Evolutionary conservation across 495 filamentous ascomycete genomes (phyloP), one percentile per base, ranked within the genome.

Genomic region (Talaromyces adpressus): DNA sequence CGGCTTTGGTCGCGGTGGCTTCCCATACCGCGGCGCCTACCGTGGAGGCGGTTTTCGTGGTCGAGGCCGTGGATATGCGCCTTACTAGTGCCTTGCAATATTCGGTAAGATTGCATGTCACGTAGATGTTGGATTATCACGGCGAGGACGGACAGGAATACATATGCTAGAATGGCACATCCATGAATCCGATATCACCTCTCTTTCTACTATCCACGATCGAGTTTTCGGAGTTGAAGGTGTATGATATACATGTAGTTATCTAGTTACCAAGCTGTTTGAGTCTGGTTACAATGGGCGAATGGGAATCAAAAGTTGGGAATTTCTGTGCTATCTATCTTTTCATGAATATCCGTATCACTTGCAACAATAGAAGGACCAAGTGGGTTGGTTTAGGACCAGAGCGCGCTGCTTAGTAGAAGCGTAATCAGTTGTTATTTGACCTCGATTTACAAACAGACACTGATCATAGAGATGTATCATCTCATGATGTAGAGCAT

Each of bases 21-120:
- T 82, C 70, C 85, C 85, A 41, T 82, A 85, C 62, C 80, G 92
- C 62, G 89, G 88, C 51, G 87, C 87, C 54, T 94, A 95, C 70
- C 89, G 92, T 63, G 92, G 90, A 29, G 87, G 89, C 16, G 92
- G 91, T 67, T 89, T 89, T 68, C 62, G 62, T 30, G 62, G 87
- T 61, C 85, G 92, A 56, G 88, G 89, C 57, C 83, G 91, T 75
- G 91, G 91, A 62, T 93, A 84, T 74, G 76, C 91, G 14, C 92
- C 92, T 11, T 96, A 96, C 72, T 96, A 85, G 18, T 49, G n/a
- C 14, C n/a, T 49, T 49, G 45, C 16, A 20, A 22, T 18, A 6
- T 41, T 41, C 14, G 36, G n/a, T 41, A 41, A 41, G 36, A 3
- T 41, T 41, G 45, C 45, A 49, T 1, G 5, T 49, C 45, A 49